These are phyloP conservation scores for Leucocoprinus birnbaumii DNA, from an alignment of 768 basidiomycete genomes.

Conservation along the genomic window DNA sequence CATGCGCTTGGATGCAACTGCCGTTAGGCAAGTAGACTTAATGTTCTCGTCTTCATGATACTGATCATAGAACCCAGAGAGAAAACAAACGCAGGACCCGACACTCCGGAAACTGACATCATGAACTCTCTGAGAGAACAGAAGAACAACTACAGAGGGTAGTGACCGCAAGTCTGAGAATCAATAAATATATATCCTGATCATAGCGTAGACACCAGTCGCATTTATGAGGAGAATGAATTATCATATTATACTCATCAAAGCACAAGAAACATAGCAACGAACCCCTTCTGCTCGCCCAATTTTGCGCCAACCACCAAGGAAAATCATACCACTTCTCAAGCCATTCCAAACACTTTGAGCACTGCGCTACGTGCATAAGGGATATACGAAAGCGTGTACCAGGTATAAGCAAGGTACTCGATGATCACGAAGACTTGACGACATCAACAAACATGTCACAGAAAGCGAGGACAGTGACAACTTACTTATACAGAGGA, in stretches of 20 bases:
- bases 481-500: constrained; percentile 65
- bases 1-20: constrained; percentile 69
- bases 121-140: constrained; percentile 76
- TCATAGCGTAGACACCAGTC: not conserved
- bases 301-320: too few species aligned
- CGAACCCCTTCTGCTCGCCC: not conserved
- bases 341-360: constrained; percentile 56
- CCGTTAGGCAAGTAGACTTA: constrained; percentile 57
- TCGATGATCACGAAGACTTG: constrained; percentile 89
- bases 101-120: constrained; percentile 47
- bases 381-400: constrained; percentile 84
- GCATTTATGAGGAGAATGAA: not conserved
- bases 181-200: not conserved
- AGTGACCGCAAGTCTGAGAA: constrained; percentile 16
- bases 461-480: not conserved
- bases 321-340: constrained; percentile 6
- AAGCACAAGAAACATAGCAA: not conserved
- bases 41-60: not conserved
- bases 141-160: constrained; percentile 85
- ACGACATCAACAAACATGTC: constrained; percentile 6
- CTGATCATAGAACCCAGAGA: constrained; percentile 39
- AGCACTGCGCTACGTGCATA: constrained; percentile 78
- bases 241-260: not conserved
- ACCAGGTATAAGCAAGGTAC: constrained; percentile 92
- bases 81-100: constrained; percentile 35